Conservation (phyloP, 2,329 filamentous ascomycete species). For the Colletotrichum nymphaeae region DNA sequence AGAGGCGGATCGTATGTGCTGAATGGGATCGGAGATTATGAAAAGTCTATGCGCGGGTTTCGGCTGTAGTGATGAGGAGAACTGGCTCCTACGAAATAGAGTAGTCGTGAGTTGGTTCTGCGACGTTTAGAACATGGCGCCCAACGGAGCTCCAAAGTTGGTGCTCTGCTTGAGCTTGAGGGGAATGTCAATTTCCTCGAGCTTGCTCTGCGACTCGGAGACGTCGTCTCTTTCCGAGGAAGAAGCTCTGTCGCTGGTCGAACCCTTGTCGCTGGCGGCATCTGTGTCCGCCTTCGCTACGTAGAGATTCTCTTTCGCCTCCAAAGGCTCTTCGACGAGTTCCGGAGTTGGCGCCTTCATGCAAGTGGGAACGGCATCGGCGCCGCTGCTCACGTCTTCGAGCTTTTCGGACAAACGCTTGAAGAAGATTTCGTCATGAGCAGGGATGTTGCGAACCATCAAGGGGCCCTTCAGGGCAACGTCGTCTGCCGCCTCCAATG, state of each 20-base stretch:
- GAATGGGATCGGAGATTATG: slow-evolving; percentile 12
- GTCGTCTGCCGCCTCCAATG: slow-evolving; percentile 57
- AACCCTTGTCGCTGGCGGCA: slow-evolving; percentile 13
- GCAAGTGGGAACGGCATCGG: slow-evolving; percentile 59
- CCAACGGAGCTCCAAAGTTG: slow-evolving; percentile 42
- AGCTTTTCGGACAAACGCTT: slow-evolving; percentile 62
- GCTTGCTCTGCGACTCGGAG: slow-evolving; percentile 40
- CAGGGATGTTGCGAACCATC: slow-evolving; percentile 66
- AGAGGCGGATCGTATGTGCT: slow-evolving; percentile 26
- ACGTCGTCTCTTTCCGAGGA: slow-evolving; percentile 39
- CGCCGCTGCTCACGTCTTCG: slow-evolving; percentile 58
- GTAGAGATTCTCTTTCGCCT: slow-evolving; percentile 28
- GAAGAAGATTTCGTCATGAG: slow-evolving; percentile 67
- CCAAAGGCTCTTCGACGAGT: slow-evolving; percentile 15
- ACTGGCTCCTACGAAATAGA: slow-evolving; percentile 4
- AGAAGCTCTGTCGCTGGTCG: slow-evolving; percentile 19
- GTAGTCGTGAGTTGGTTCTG: background rate
- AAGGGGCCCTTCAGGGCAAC: slow-evolving; percentile 62
- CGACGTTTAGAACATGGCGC: slow-evolving; percentile 30
- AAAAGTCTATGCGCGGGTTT: slow-evolving; percentile 12
- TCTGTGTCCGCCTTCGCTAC: slow-evolving; percentile 25
- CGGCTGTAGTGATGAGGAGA: slow-evolving; percentile 1
- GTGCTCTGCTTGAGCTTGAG: slow-evolving; percentile 57
- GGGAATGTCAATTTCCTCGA: slow-evolving; percentile 55
- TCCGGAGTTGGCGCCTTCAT: slow-evolving; percentile 49